Evolutionary conservation across 1,284 basidiomycete genomes (phyloP), one percentile per base, ranked within the genome.

Genomic region (Cutaneotrichosporon cutaneum): DNA sequence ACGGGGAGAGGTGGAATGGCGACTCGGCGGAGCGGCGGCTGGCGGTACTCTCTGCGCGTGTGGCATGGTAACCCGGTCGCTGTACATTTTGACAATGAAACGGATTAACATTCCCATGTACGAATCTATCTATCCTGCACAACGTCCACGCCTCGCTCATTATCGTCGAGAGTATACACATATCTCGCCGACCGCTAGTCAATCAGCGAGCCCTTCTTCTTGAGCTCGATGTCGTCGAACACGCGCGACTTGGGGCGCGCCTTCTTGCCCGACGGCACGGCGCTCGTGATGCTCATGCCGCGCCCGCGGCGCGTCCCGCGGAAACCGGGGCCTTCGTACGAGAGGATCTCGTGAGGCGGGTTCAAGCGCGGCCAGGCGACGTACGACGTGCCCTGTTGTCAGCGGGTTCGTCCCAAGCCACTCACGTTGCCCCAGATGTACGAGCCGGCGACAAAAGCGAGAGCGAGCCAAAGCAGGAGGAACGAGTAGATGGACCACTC

Each of bases 321-420:
- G 83, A 85, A 94, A 35, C 93, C 94, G 58, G 90, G 90, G 47
- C 93, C 93, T 56, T 84, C 83, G 80, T 94, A 98, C 74, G 88
- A 87, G 58, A 97, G 88, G 59, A 90, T 83, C 64, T 94, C 90
- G 60, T 88, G 87, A 13, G 90, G 87, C 3, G 92, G 89, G 68
- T 90, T 86, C 59, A 99, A 85, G 24, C 89, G 87, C n/a, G 95
- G 96, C 89, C 92, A 95, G 24, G 90, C 87, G 64, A 99, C 94
- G 75, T 94, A 97, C 67, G 70, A 75, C n/a, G 70, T 77, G 51
- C 79, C 78, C 79, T 80, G 62, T 2, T 11, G 48, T 62, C 30
- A 62, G 57, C 54, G 2, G 18, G 18, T 9, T 16, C 2, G 9
- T 16, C 8, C 10, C 8, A 6, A 42, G 4, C 11, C 11, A 72